Base-by-base conservation (phyloP, 495 filamentous ascomycete species). In the Penicillium tannophilum region DNA sequence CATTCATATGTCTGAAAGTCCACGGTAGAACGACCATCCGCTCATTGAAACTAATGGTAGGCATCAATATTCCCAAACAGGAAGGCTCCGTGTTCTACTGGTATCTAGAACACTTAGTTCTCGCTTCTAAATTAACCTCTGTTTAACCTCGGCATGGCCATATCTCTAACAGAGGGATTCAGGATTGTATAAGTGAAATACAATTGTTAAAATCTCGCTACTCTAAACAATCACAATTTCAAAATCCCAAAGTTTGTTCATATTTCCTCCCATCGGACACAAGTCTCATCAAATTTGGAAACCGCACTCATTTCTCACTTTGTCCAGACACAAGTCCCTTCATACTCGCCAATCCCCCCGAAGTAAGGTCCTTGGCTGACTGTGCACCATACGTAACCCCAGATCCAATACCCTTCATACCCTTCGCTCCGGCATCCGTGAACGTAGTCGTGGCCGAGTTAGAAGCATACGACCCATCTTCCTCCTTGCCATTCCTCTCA, bases 401-500 rank as follows among this genome's bases (percentile, higher is more conserved):
- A 4, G 49, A 54, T 10, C 53, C 61, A 42, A 51, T 47, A 46
- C n/a, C 17, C 14, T 41, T 24, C 12, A 36, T n/a, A 24, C 61
- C 42, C 24, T 59, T 43, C 26, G 39, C 44, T 33, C 57, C 57
- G 42, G 51, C 20, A 10, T 54, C 60, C 6, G 41, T 16, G 1
- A 49, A 46, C 0, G 33, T 44, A 3, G 28, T 10, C 14, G 44
- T 31, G 33, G 71, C 67, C 1, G 28, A 28, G 20, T 23, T 23
- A 28, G 28, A 4, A 28, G 63, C 69, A 55, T 83, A 85, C 1
- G 69, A 72, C 3, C 86, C 85, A 23, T 76, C 63, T 2, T 86
- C 82, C 56, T 87, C 82, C 65, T 84, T 88, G 6, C 86, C 86
- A 10, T 76, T 69, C 3, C 87, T 71, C 68, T 90, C 87, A 50